Evolutionary conservation across 2,329 filamentous ascomycete genomes (phyloP).

Genomic region (Dendrostoma leiphaemia): DNA sequence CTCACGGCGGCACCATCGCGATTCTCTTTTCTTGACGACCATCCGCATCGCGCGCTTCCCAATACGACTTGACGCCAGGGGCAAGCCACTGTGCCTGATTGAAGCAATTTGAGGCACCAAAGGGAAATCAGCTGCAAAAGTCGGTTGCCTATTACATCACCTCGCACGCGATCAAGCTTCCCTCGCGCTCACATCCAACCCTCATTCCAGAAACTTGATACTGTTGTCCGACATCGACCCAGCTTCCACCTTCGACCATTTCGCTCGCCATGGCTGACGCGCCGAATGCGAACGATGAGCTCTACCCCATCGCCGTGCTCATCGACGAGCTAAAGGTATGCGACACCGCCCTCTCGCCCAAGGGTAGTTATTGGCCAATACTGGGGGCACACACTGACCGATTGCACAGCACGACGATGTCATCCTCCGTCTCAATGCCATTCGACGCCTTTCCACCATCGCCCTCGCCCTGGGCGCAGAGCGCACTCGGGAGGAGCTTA

Average conservation of each 20-base stretch:
- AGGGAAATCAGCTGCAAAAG: slow-evolving; percentile 20
- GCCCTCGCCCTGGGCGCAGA: slow-evolving; percentile 93
- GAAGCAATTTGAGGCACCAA: slow-evolving; percentile 16
- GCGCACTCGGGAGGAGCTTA: slow-evolving; percentile 95
- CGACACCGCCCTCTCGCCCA: slow-evolving; percentile 13
- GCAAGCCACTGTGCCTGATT: slow-evolving; percentile 3
- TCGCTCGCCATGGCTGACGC: slow-evolving; percentile 78
- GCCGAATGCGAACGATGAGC: slow-evolving; percentile 91
- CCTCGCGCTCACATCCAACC: slow-evolving; percentile 12
- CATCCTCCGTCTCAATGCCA: slow-evolving; percentile 94
- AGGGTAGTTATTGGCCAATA: background rate
- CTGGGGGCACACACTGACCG: slow-evolving; percentile 26
- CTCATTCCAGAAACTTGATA: background rate
- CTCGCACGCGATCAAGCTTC: slow-evolving; percentile 18
- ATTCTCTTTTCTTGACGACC: background rate
- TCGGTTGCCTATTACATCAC: slow-evolving; percentile 20
- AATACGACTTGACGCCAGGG: background rate
- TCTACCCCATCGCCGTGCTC: slow-evolving; percentile 98
- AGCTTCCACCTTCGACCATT: slow-evolving; percentile 13
- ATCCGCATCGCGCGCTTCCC: background rate
- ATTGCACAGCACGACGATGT: slow-evolving; percentile 88
- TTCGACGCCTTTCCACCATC: slow-evolving; percentile 96
- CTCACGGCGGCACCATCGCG: slow-evolving; percentile 9
- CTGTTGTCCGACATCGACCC: slow-evolving; percentile 9
- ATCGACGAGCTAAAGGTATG: slow-evolving; percentile 98